Base-by-base conservation (phyloP, 1,284 basidiomycete genomes). In the Neolentinus lepideus region DNA sequence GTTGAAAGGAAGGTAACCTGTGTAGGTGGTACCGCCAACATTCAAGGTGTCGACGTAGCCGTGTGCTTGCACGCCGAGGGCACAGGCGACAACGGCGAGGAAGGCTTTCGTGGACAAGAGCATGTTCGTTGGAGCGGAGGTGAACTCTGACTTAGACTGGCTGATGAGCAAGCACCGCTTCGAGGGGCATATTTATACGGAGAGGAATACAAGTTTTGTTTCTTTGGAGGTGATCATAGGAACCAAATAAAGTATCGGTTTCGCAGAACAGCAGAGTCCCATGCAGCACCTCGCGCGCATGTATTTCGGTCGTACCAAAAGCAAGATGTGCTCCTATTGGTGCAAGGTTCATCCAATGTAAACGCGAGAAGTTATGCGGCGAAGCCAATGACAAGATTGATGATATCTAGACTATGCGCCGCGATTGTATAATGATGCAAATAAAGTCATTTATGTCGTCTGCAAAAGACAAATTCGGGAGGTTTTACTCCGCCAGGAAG, bases 31-130 rank as follows among this genome's bases (percentile, higher is more conserved):
- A 3, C 61, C 62, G 10, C 64, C 69, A 16, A 67, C 56, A 25
- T 62, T 63, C 4, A 73, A 61, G 38, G 71, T 66, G 53, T 71
- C 68, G 14, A 73, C 71, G 56, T 72, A 71, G 45, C 71, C 71
- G 54, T 73, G 71, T 10, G 63, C 68, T 22, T 51, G 26, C 31
- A 59, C 60, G 47, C 38, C 38, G 38, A 43, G 38, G 16, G 38
- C 38, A 43, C 38, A 43, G 16, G 38, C 38, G 19, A 43, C 38
- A 4, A 43, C 19, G 38, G 38, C 38, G 38, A 43, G 19, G 38
- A 43, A n/a, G 12, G 38, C 19, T 21, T 43, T 43, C 8, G 38
- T 6, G 38, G n/a, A 43, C 16, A 16, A 43, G 6, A 43, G 8
- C 38, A 43, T 43, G 38, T 43, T 16, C 8, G 38, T 21, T 16